These are phyloP conservation scores for Colletotrichum lini DNA, from an alignment of 2,329 filamentous ascomycete species.

Conservation along the genomic window DNA sequence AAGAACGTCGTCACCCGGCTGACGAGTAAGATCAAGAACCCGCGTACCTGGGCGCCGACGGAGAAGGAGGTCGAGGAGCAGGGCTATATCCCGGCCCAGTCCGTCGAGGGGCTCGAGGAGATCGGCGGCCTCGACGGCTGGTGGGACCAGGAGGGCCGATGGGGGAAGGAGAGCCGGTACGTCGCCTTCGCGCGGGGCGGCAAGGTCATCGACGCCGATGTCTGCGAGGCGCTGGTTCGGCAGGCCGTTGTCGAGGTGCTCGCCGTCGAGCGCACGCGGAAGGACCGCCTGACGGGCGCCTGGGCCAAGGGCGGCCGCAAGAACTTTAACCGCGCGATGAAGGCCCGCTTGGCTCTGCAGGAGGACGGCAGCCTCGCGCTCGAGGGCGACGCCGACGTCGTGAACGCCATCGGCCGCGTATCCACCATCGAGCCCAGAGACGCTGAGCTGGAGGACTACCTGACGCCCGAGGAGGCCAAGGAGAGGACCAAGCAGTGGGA, in stretches of 20 bases:
- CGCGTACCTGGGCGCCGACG: constrained; percentile 27
- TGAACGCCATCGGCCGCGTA: constrained; percentile 38
- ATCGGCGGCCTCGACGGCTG: constrained; percentile 64
- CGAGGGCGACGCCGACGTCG: constrained; percentile 52
- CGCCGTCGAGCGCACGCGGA: constrained; percentile 51
- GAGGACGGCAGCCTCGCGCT: constrained; percentile 58
- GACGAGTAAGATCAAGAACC: constrained; percentile 7
- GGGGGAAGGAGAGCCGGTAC: constrained; percentile 62
- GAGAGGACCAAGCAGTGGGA: constrained; percentile 64
- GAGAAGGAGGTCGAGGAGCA: constrained; percentile 33
- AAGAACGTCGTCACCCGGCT: constrained; percentile 24
- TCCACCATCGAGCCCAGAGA: constrained; percentile 44
- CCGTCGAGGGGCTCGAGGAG: constrained; percentile 61
- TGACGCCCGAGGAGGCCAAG: constrained; percentile 57
- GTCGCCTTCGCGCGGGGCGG: constrained; percentile 57
- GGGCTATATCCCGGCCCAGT: constrained; percentile 63
- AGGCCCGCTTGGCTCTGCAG: constrained; percentile 54
- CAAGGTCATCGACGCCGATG: constrained; percentile 58
- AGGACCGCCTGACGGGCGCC: constrained; percentile 45
- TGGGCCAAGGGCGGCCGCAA: constrained; percentile 50
- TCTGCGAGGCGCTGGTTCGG: constrained; percentile 64
- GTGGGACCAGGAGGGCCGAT: constrained; percentile 70
- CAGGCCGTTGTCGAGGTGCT: constrained; percentile 68
- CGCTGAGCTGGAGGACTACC: constrained; percentile 43
- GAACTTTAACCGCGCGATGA: constrained; percentile 52